Conservation (phyloP, 345 rosid genomes). For the Citrus cavaleriei region DNA sequence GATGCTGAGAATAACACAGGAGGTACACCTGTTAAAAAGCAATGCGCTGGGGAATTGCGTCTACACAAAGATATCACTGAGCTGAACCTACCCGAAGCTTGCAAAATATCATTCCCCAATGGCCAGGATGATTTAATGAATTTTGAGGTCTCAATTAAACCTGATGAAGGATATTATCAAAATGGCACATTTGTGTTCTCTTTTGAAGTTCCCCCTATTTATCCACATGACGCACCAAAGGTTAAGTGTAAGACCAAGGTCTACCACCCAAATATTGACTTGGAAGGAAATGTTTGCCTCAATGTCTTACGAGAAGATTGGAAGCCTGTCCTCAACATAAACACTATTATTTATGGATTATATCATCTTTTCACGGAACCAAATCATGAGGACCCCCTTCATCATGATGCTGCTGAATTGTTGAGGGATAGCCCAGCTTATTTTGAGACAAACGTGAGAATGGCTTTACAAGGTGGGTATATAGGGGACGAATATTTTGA, state of each 20-base stretch:
- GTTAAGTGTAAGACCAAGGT: constrained; percentile 99
- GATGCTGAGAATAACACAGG: constrained; percentile 63
- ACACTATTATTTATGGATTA: constrained; percentile 85
- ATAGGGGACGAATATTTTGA: constrained; percentile 74
- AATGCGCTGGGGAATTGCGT: constrained; percentile 85
- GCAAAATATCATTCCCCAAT: constrained; percentile 63
- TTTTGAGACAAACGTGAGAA: constrained; percentile 67
- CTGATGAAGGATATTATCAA: constrained; percentile 81
- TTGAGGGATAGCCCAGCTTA: constrained; percentile 77
- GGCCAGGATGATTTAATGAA: constrained; percentile 86
- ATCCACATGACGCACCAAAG: constrained; percentile 95
- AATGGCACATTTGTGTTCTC: constrained; percentile 84
- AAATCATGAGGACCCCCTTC: constrained; percentile 89
- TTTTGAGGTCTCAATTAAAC: constrained; percentile 73
- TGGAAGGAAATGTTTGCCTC: constrained; percentile 96
- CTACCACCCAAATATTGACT: constrained; percentile 95
- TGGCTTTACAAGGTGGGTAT: constrained; percentile 79
- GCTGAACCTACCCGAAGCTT: constrained; percentile 70
- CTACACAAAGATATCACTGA: constrained; percentile 82
- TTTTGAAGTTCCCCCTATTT: constrained; percentile 82
- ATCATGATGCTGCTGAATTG: constrained; percentile 86
- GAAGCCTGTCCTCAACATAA: constrained; percentile 96
- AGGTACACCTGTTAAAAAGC: constrained; percentile 55
- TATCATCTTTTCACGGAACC: constrained; percentile 96
- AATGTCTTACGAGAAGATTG: constrained; percentile 95